Evolutionary conservation across 208 protist species (phyloP).

Genomic region (Trichomonas gallinae): DNA sequence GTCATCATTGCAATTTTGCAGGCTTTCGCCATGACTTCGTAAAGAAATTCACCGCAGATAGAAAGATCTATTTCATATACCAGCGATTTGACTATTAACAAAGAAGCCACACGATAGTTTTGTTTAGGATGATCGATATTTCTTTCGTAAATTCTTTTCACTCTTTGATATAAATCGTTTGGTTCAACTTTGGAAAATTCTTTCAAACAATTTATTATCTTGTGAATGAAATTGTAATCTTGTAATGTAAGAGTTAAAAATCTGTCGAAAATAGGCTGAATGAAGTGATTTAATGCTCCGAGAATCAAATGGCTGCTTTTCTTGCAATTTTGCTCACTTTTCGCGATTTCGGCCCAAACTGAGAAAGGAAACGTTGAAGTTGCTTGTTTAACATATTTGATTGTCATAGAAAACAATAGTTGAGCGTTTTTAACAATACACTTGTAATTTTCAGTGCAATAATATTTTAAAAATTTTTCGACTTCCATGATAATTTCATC

Average conservation of each 20-base stretch:
- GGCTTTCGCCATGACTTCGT: not conserved
- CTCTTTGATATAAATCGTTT: not conserved
- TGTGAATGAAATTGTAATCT: not conserved
- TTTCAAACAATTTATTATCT: not conserved
- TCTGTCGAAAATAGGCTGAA: not conserved
- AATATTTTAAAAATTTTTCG: not conserved
- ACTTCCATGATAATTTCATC: not conserved
- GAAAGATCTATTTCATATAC: not conserved
- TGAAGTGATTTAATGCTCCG: not conserved
- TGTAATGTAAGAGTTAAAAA: not conserved
- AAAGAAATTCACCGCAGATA: not conserved
- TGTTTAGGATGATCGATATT: not conserved
- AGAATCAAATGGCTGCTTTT: not conserved
- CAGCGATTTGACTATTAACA: not conserved
- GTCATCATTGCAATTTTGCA: not conserved
- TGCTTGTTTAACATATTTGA: not conserved
- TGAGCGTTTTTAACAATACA: not conserved
- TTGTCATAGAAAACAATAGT: not conserved
- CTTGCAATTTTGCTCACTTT: not conserved
- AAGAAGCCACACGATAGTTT: not conserved
- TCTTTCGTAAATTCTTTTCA: not conserved
- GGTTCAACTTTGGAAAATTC: not conserved
- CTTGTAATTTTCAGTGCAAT: not conserved
- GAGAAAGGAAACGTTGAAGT: not conserved
- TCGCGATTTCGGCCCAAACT: not conserved